Base-by-base conservation (phyloP, 306 rosid species). In the Castanea sativa region DNA sequence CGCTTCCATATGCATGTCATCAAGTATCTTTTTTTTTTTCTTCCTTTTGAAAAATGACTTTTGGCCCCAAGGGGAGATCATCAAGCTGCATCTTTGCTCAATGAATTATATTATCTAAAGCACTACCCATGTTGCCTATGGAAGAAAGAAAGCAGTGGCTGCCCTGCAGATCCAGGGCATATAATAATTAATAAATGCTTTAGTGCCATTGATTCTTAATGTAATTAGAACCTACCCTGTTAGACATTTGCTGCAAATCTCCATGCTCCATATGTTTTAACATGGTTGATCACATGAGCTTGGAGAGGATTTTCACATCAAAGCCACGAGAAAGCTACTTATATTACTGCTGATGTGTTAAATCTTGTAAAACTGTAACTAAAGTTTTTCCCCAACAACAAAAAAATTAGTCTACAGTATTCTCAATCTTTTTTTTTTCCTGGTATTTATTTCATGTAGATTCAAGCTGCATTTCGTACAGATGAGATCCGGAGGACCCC, bases 381-480 rank as follows among this genome's bases (percentile, higher is more conserved):
- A 20, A 73, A 33, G 41, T 30, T 64, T 51, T 79, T 56, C 74
- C 13, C 61, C 69, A 55, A 33, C 30, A 67, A 21, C 45, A 16
- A 73, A 51, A 4, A 18, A 21, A 56, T 73, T 55, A 55, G 80
- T 49, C 33, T 3, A 27, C 63, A 33, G 21, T 25, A 6, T 78
- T 76, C 65, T 60, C 35, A 70, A 68, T 69, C 65, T 52, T 52
- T 67, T 11, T 55, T 20, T 74, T 78, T 13, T 79, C 61, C 77
- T 69, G 58, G 57, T 51, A 59, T 21, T 77, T 32, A 55, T 16
- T 76, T 59, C 43, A 15, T 84, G 78, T 67, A 96, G 99, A 96
- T 96, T 81, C 99, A 96, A 91, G 99, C 99, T 75, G 99, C 98
- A 64, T 96, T 96, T 80, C 96, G 99, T 13, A 96, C 99, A 0